These are phyloP conservation scores for Phytophthora syringae DNA, from an alignment of 352 stramenopile genomes.

Conservation along the genomic window DNA sequence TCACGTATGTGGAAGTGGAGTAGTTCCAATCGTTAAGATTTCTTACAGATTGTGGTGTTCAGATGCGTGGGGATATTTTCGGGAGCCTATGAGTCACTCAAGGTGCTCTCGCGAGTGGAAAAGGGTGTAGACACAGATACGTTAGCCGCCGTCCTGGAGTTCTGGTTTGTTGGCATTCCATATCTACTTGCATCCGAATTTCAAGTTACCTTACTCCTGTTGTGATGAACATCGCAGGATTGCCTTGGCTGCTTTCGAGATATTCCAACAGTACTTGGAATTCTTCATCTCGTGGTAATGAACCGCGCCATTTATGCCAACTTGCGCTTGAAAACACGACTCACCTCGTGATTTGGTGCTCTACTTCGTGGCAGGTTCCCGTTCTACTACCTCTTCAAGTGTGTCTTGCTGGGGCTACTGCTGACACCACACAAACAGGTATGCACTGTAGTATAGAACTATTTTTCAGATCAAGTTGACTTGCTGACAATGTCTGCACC, in stretches of 20 bases:
- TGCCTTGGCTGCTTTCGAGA: slow-evolving; percentile 53
- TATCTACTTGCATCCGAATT: background rate
- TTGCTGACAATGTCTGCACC: slow-evolving; percentile 1
- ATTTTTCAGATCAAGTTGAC: background rate
- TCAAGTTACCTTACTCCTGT: background rate
- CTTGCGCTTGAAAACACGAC: no score
- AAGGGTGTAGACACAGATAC: slow-evolving; percentile 60
- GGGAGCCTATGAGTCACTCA: slow-evolving; percentile 74
- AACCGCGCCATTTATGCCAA: background rate
- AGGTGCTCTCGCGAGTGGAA: slow-evolving; percentile 62
- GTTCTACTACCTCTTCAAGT: slow-evolving; percentile 85
- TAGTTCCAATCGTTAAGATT: background rate
- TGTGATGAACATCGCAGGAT: slow-evolving; percentile 43
- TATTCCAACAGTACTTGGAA: slow-evolving; percentile 77
- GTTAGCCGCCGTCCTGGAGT: slow-evolving; percentile 62
- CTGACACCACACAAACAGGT: slow-evolving; percentile 70
- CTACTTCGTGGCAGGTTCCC: slow-evolving; percentile 45
- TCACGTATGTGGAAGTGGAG: slow-evolving; percentile 49
- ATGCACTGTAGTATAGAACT: background rate
- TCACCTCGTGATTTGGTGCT: no score
- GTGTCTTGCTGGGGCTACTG: slow-evolving; percentile 56
- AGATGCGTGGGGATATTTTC: slow-evolving; percentile 69
- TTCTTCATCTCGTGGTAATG: slow-evolving; percentile 69
- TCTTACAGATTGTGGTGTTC: background rate
- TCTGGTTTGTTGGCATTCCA: slow-evolving; percentile 46